Base-by-base conservation (phyloP, 192 early-diverging fungal genomes). In the Entomortierella parvispora region DNA sequence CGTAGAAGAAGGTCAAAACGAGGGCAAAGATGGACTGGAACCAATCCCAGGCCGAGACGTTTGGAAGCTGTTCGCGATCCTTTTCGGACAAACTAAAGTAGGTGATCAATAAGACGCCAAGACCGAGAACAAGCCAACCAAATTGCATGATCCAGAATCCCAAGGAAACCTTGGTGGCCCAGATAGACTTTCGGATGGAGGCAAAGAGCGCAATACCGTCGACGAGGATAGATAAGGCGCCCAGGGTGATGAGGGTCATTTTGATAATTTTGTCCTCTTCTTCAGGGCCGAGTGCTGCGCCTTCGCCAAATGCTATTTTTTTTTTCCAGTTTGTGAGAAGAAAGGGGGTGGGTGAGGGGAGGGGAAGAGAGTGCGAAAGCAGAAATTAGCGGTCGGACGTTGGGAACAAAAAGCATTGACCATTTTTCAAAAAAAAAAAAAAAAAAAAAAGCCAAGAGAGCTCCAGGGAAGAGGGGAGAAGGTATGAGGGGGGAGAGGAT, bases 261-360 rank as follows among this genome's bases (percentile, higher is more conserved):
- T 62, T 62, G 3, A 62, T 22, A 2, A 62, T 23, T 17, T 46
- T 44, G 46, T 62, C 45, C 37, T 62, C 60, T 49, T 50, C 60
- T 32, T 62, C 60, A 25, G 60, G 60, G 32, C 60, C 60, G 18
- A 17, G 22, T 58, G 9, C 4, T 43, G 2, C 15, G 20, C n/a
- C n/a, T n/a, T n/a, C n/a, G n/a, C n/a, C n/a, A n/a, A n/a, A n/a
- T n/a, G n/a, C n/a, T n/a, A n/a, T n/a, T n/a, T n/a, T n/a, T n/a
- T n/a, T n/a, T n/a, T n/a, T n/a, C n/a, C n/a, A n/a, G 49, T 15
- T 5, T 9, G 2, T 48, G 44, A 32, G 2, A n/a, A 25, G 14
- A 15, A 11, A 29, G 15, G 3, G 33, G 56, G 1, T 25, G 31
- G 33, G 37, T 34, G 14, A 32, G 46, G 48, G 2, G 10, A 42